Percentiles rank a stretch among this genome's conserved stretches.
phyloP scores from a whole-genome alignment of 148 eudicot genomes.

The Gaultheria prostrata region DNA sequence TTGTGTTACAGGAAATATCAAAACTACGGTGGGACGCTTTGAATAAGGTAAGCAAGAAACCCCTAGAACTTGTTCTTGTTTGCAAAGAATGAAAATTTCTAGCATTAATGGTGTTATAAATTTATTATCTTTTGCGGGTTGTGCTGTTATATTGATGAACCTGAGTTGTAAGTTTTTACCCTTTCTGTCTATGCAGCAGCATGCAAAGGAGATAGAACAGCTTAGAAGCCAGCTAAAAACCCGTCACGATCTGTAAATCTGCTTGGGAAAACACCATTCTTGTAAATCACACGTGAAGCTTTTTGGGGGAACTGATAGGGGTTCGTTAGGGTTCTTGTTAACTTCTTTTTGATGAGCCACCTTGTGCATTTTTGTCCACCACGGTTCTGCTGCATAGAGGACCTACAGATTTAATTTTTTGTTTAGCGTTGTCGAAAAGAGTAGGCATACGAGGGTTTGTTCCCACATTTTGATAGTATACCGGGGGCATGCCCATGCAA shows the following conservation, averaged over 20 bases:
- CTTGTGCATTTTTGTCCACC: background rate
- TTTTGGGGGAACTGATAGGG: background rate
- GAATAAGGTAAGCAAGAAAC: constrained; percentile 37
- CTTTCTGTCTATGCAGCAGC: constrained; percentile 10
- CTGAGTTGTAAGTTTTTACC: background rate
- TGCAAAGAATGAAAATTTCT: background rate
- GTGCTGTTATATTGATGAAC: background rate
- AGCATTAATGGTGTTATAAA: background rate
- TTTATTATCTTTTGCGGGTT: background rate
- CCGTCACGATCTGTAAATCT: background rate
- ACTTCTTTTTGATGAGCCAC: background rate
- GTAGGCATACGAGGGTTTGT: background rate
- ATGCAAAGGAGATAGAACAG: constrained; percentile 17
- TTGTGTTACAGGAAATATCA: constrained; percentile 37
- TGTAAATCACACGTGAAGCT: background rate
- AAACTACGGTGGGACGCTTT: constrained; percentile 41
- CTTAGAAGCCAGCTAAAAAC: constrained; percentile 17
- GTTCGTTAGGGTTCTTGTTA: background rate
- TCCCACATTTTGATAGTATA: background rate
- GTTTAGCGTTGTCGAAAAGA: background rate
- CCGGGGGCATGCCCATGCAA: background rate
- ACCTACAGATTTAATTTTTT: background rate
- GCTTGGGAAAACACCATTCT: background rate
- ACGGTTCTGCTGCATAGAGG: background rate
- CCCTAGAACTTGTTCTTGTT: background rate